phyloP scores from a whole-genome alignment of 192 early-diverging fungal genomes.

The Coemansia umbellata region DNA sequence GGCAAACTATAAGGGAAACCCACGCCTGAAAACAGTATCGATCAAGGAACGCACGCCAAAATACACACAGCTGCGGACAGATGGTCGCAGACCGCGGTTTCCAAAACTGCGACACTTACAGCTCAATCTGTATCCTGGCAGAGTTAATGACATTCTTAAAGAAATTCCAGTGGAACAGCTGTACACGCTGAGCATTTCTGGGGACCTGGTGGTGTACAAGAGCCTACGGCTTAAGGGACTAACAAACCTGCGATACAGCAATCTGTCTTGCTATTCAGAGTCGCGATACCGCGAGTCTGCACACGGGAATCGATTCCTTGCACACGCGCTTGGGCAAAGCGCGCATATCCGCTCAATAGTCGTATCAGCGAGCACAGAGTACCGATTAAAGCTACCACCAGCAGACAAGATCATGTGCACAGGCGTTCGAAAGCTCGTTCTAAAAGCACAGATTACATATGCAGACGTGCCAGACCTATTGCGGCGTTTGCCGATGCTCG shows the following conservation, averaged over 20 bases:
- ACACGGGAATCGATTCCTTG: slow-evolving; percentile 28
- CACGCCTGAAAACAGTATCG: slow-evolving; percentile 25
- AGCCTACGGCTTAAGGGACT: slow-evolving; percentile 19
- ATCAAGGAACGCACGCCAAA: slow-evolving; percentile 32
- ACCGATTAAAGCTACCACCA: slow-evolving; percentile 15
- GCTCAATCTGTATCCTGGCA: slow-evolving; percentile 29
- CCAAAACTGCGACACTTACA: slow-evolving; percentile 26
- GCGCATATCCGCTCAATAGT: slow-evolving; percentile 8
- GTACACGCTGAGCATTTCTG: slow-evolving; percentile 18
- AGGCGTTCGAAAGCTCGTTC: slow-evolving; percentile 5
- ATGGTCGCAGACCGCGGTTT: slow-evolving; percentile 25
- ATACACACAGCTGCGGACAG: slow-evolving; percentile 19
- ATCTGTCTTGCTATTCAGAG: slow-evolving; percentile 12
- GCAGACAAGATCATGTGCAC: slow-evolving; percentile 13
- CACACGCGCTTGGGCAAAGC: slow-evolving; percentile 14
- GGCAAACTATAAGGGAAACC: slow-evolving; percentile 16
- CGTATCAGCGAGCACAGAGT: slow-evolving; percentile 10
- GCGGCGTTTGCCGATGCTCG: slow-evolving; percentile 19
- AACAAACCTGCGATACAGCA: slow-evolving; percentile 4
- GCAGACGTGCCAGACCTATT: slow-evolving; percentile 15
- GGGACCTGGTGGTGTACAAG: slow-evolving; percentile 33
- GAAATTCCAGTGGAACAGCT: slow-evolving; percentile 22
- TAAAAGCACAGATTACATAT: slow-evolving; percentile 17
- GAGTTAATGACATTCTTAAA: slow-evolving; percentile 28
- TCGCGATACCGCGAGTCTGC: slow-evolving; percentile 12